phyloP scores from a whole-genome alignment of 495 filamentous ascomycete genomes.

The Neurospora cerealis region DNA sequence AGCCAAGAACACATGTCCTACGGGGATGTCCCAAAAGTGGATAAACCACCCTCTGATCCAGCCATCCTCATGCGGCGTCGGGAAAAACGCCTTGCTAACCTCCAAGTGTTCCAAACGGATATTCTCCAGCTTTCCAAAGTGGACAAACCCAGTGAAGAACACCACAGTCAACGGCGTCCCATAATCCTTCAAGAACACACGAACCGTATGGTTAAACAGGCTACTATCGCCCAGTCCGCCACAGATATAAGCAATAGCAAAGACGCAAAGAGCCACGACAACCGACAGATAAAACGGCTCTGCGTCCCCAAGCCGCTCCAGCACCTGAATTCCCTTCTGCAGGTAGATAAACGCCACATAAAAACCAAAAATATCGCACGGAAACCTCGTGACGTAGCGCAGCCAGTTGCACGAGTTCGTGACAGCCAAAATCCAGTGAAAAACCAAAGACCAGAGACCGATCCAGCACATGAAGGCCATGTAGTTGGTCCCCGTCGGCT shows the following conservation, averaged over 20 bases:
- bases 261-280: conserved; percentile 60
- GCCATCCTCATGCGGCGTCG: conserved; percentile 55
- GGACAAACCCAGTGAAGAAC: conserved; percentile 83
- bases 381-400: conserved; percentile 73
- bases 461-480: conserved; percentile 82
- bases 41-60: conserved; percentile 54
- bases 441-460: conserved; percentile 71
- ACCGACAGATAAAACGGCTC: conserved; percentile 67
- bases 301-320: conserved; percentile 44
- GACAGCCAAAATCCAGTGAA: conserved; percentile 71
- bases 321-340: conserved; percentile 73
- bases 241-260: conserved; percentile 61
- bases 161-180: conserved; percentile 73
- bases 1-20: conserved; percentile 72
- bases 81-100: conserved; percentile 69
- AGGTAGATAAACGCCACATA: conserved; percentile 84
- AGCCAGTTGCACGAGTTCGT: conserved; percentile 74
- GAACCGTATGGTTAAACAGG: conserved; percentile 59
- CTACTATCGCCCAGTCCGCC: conserved; percentile 58
- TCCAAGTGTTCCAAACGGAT: conserved; percentile 57
- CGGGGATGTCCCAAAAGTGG: conserved; percentile 73
- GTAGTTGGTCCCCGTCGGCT: conserved; percentile 57
- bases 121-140: conserved; percentile 66
- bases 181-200: conserved; percentile 77
- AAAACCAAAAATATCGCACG: conserved; percentile 81